Evolutionary conservation across 2,329 filamentous ascomycete genomes (phyloP).

Genomic region (Exophiala xenobiotica): DNA sequence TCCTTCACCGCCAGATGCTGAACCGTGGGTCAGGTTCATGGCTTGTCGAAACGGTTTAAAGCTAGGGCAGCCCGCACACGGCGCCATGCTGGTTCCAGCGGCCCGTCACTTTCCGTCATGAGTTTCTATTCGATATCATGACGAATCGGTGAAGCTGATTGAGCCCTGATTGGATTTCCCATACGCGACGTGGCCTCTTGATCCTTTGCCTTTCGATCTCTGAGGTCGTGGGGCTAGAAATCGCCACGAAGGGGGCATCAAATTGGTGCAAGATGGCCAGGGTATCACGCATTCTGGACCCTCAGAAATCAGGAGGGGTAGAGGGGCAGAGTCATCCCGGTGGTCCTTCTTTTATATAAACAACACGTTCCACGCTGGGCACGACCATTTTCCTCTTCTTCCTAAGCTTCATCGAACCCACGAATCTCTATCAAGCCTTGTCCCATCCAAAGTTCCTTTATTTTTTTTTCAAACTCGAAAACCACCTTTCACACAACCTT

Average conservation of each 20-base stretch:
- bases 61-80: conserved; percentile 12
- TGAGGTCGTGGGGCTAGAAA: conserved; percentile 14
- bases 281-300: too few relatives aligned
- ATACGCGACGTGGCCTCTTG: conserved; percentile 11
- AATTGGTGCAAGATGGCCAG: too few relatives aligned
- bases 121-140: conserved; percentile 17
- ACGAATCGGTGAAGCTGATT: conserved; percentile 20
- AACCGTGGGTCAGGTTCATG: conserved; percentile 19
- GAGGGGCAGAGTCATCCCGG: too few relatives aligned
- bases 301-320: neutral
- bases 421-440: too few relatives aligned
- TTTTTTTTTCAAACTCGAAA: neutral
- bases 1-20: conserved; percentile 19
- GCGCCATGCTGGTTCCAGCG: conserved; percentile 24
- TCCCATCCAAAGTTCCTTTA: neutral
- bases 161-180: conserved; percentile 15
- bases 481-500: neutral
- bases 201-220: conserved; percentile 6
- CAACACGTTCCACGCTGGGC: conserved; percentile 10
- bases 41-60: conserved; percentile 6
- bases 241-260: too few relatives aligned
- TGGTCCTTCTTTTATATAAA: conserved; percentile 21
- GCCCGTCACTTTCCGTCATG: conserved; percentile 23
- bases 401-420: too few relatives aligned
- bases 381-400: conserved; percentile 4